Percentiles rank a stretch among this genome's conserved stretches.
phyloP scores from a whole-genome alignment of 371 early-diverging fungal species.

The Zancudomyces culisetae region DNA sequence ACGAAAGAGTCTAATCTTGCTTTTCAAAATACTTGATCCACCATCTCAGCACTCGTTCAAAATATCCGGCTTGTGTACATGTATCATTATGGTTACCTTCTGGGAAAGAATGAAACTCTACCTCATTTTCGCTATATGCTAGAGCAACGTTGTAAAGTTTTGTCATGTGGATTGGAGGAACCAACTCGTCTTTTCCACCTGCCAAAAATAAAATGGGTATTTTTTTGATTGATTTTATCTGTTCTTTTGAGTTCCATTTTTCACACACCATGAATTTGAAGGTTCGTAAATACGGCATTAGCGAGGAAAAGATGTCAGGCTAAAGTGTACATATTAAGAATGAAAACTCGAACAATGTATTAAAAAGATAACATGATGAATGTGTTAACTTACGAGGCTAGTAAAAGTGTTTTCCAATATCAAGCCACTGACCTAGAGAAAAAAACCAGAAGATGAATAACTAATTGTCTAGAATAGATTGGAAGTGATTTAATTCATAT shows the following conservation, averaged over 20 bases:
- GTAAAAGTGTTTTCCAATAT: constrained; percentile 92
- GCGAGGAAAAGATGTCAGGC: constrained; percentile 70
- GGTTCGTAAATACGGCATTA: constrained; percentile 52
- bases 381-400: too few relatives aligned
- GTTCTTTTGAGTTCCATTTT: constrained; percentile 63
- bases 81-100: constrained; percentile 86
- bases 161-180: constrained; percentile 76
- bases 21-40: constrained; percentile 10
- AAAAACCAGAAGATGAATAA: too few relatives aligned
- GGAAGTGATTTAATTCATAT: too few relatives aligned
- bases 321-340: too few relatives aligned
- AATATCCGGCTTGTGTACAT: constrained; percentile 67
- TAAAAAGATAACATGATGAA: too few relatives aligned
- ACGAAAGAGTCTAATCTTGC: too few relatives aligned
- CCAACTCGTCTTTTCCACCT: constrained; percentile 64
- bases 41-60: constrained; percentile 37
- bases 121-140: constrained; percentile 24
- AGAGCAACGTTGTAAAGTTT: constrained; percentile 38
- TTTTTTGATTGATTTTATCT: constrained; percentile 41
- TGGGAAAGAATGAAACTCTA: constrained; percentile 33
- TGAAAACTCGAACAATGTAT: too few relatives aligned
- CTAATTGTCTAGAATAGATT: too few relatives aligned
- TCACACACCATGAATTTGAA: constrained; percentile 71
- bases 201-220: constrained; percentile 72
- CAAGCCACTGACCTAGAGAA: constrained; percentile 50